Base-by-base conservation (phyloP, 345 rosid species). In the Salix dunnii region DNA sequence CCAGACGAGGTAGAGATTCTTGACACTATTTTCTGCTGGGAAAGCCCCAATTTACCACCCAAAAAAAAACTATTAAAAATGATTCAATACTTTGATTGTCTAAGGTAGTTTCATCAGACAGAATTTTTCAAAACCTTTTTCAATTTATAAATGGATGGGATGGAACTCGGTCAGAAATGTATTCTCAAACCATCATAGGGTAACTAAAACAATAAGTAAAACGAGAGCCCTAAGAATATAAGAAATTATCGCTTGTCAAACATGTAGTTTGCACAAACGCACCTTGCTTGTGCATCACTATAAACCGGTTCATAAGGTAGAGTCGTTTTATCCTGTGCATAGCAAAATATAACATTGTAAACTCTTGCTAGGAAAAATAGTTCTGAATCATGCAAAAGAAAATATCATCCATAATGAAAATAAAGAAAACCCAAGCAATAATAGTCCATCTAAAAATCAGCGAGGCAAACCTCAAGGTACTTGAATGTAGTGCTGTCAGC, bases 251-350 rank as follows among this genome's bases (percentile, higher is more conserved):
- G 12, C 53, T 62, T 28, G 11, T 60, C 11, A 51, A 21, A 3
- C 33, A 63, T 7, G 62, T 36, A 66, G 76, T 58, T 68, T 58
- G 62, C 23, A 78, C 5, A 69, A 38, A 28, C 7, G 46, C 85
- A 93, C 99, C 97, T 91, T 79, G 98, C 97, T 77, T 85, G 81
- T 49, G 83, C 89, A 83, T 96, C 99, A 79, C 99, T 93, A 78
- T 96, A 93, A 73, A 93, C 94, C 68, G 99, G 90, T 82, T 93
- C 92, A 86, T 89, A 94, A 6, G 92, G 86, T 61, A 90, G 69
- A 66, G 99, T 87, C 73, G 97, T 91, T 84, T 89, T 96, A 81
- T 86, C 92, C 98, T 96, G 92, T 25, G 46, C 12, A 75, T 80
- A 73, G 67, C 48, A 79, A 66, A 82, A 74, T 40, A 49, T 63